Percentiles rank a stretch among this genome's conserved stretches.
Evolutionary conservation across 225 moss, liverwort and hornwort genomes (phyloP).

Genomic region (Neckera pumila): DNA sequence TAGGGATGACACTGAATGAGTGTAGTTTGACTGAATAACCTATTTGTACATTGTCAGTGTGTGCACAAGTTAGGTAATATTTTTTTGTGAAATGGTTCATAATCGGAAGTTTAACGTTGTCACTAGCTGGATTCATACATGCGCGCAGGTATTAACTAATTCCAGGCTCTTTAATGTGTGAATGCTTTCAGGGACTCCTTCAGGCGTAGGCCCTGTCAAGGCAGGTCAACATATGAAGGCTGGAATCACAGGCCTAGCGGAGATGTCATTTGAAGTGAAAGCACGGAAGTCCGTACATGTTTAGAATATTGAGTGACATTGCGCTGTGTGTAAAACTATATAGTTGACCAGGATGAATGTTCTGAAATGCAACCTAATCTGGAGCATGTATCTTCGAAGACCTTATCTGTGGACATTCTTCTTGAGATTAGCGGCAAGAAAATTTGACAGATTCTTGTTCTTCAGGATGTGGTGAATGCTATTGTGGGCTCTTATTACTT

Average conservation of each 20-base stretch:
- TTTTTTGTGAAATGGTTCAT: background rate
- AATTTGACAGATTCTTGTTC: no score
- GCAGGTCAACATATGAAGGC: constrained; percentile 66
- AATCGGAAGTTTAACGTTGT: background rate
- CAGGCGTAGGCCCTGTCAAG: constrained; percentile 72
- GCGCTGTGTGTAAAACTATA: background rate
- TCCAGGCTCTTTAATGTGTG: background rate
- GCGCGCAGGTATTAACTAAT: background rate
- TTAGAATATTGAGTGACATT: background rate
- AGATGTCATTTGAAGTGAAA: constrained; percentile 70
- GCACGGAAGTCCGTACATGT: constrained; percentile 1
- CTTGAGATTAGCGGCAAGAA: background rate
- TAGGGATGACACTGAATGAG: background rate
- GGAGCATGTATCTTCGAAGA: background rate
- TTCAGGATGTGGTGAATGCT: no score
- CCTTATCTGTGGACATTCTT: background rate
- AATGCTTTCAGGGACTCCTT: constrained; percentile 59
- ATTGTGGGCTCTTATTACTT: no score
- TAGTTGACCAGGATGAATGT: background rate
- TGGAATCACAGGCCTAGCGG: constrained; percentile 68
- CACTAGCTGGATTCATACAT: background rate
- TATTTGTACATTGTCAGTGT: background rate
- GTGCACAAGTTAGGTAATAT: background rate
- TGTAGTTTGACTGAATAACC: background rate
- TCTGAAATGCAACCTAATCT: background rate